A percentile compares a stretch with the other conserved stretches of the same genome.
Evolutionary conservation across 805 yeast species (phyloP).

Genomic region (Ogataea dorogensis): DNA sequence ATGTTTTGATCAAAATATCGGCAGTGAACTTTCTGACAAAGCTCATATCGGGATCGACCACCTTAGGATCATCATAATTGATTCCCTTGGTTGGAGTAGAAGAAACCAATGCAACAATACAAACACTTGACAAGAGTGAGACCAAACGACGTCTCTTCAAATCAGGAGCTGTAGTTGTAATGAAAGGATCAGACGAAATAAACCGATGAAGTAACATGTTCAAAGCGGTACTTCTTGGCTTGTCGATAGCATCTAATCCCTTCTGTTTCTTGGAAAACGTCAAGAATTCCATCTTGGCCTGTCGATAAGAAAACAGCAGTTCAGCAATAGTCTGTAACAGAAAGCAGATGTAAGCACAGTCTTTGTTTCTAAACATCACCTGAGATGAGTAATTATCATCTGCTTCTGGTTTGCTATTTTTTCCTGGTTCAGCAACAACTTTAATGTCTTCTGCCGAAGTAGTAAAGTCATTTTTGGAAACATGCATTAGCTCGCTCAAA

Average conservation of each 20-base stretch:
- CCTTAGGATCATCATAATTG: conserved; percentile 43
- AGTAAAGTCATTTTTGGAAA: conserved; percentile 28
- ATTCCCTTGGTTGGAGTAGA: conserved; percentile 52
- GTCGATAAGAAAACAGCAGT: conserved; percentile 71
- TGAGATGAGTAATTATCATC: conserved; percentile 26
- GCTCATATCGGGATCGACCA: conserved; percentile 65
- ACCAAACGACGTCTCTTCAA: conserved; percentile 53
- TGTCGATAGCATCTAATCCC: conserved; percentile 38
- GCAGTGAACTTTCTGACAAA: conserved; percentile 72
- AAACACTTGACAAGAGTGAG: conserved; percentile 59
- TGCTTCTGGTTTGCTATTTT: conserved; percentile 18
- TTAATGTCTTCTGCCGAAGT: conserved; percentile 23
- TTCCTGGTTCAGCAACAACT: conserved; percentile 19
- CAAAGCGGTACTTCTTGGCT: conserved; percentile 74
- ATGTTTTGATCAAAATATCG: conserved; percentile 62
- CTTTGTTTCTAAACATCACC: conserved; percentile 45
- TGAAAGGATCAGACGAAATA: conserved; percentile 51
- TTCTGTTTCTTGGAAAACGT: conserved; percentile 63
- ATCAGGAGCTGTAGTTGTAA: conserved; percentile 34
- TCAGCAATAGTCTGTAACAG: conserved; percentile 69
- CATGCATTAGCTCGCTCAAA: conserved; percentile 60
- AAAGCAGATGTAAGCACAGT: conserved; percentile 66
- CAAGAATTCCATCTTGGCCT: conserved; percentile 77
- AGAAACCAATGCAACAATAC: conserved; percentile 62
- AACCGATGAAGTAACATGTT: conserved; percentile 77